Base-by-base conservation (phyloP, 2,329 filamentous ascomycete genomes). In the Keithomyces neogunnii region DNA sequence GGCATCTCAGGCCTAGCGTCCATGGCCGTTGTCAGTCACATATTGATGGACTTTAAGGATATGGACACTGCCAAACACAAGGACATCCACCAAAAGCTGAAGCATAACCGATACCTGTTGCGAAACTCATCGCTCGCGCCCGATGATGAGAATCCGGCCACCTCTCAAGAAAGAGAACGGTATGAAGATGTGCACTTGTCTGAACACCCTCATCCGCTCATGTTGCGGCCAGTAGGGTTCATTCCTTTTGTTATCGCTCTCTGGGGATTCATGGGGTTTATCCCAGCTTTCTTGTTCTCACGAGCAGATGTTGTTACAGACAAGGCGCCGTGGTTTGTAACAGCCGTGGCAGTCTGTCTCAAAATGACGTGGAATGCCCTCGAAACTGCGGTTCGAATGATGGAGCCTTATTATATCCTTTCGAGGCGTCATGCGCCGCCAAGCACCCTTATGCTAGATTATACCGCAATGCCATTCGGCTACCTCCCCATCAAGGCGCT, bases 371-470 rank as follows among this genome's bases (percentile, higher is more conserved):
- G 85, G 85, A 77, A 77, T 54, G 78, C 80, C 3, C 72, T 89
- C 54, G 86, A 89, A 60, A 84, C 79, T 51, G 78, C 82, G 30
- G 75, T 88, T 45, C 82, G 85, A 42, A 84, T 88, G 75, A 80
- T 88, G 65, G 84, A 89, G 64, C 86, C 86, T 2, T 89, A 86
- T 61, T 87, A 84, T 62, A 79, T 87, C 53, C 76, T 89, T 2
- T 84, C 80, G 11, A 73, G 73, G 49, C 77, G 86, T 3, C 79
- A 85, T 56, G 85, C 85, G 3, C 78, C 82, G 1, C 73, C 84
- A 5, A 79, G 75, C 56, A 84, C 81, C 2, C 74, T 89, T 5
- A 84, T 81, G 0, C 76, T 89, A 8, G 86, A 89, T 65, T 89
- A 89, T 64, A 86, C 84, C 0, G 83, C 83, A 31, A 78, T 86